Conservation (phyloP, 495 filamentous ascomycete genomes). For the Penicillium steckii region DNA sequence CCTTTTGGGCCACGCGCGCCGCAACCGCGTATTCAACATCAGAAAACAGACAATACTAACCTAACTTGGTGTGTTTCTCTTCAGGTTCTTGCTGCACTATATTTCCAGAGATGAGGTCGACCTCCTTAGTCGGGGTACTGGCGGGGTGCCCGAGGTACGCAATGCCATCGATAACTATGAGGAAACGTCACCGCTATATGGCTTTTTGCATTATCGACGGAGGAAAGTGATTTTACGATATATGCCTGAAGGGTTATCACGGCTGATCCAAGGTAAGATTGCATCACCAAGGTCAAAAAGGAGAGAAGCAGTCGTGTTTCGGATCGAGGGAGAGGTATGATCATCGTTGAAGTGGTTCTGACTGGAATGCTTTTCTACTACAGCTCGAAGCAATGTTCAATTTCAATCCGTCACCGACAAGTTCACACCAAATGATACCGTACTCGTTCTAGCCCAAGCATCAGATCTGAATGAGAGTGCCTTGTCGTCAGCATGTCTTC, state of each 20-base stretch:
- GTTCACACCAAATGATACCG: constrained; percentile 84
- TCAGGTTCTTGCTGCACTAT: constrained; percentile 94
- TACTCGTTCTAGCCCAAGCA: constrained; percentile 67
- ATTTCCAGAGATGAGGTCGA: constrained; percentile 84
- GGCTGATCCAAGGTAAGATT: constrained; percentile 80
- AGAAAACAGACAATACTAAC: neutral
- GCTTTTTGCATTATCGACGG: constrained; percentile 85
- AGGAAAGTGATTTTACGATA: constrained; percentile 91
- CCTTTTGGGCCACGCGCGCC: constrained; percentile 8
- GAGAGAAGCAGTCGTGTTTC: too few species aligned
- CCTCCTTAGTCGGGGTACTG: constrained; percentile 72
- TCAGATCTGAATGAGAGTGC: constrained; percentile 84
- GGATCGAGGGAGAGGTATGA: neutral
- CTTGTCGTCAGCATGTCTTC: constrained; percentile 81
- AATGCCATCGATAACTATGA: constrained; percentile 73
- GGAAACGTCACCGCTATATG: constrained; percentile 85
- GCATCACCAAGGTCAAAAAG: neutral
- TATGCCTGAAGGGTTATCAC: constrained; percentile 83
- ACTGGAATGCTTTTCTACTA: constrained; percentile 4
- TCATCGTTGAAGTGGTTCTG: neutral
- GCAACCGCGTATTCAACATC: neutral
- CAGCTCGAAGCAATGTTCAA: constrained; percentile 92
- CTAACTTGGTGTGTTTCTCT: constrained; percentile 8
- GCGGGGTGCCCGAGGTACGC: constrained; percentile 82
- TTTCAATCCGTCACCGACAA: constrained; percentile 83